Base-by-base conservation (phyloP, 129 eudicot genomes). In the Artemisia tridentata region DNA sequence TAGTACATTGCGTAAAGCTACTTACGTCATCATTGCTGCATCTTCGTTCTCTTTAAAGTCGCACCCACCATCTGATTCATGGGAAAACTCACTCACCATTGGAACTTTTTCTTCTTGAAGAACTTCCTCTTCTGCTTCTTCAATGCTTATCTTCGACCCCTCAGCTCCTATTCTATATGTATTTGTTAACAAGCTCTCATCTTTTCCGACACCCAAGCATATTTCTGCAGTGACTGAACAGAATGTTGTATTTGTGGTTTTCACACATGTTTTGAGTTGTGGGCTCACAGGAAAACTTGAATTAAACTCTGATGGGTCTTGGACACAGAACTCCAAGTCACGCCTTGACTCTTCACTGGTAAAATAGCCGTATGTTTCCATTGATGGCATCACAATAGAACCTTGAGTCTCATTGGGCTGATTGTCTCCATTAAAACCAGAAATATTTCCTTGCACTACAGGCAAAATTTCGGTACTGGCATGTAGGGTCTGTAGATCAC, bases 1-100 rank as follows among this genome's bases (percentile, higher is more conserved):
- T 10, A 51, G 45, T 38, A 38, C 18, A 16, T 74, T 63, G 80
- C 57, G 21, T 67, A 54, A 50, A 77, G 69, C 27, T 64, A 80
- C 90, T 75, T 75, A 85, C 88, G 16, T 60, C 67, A 75, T 34
- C 18, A 63, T 31, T 50, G 78, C 58, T 76, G 67, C 81, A 62
- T 69, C 79, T 51, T 72, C 62, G 69, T 56, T 63, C 19, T 67
- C 48, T 47, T 54, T 68, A 60, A 27, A 31, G 57, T 69, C 70
- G 16, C 13, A 11, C 13, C n/a, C 71, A 25, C 49, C 31, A 15
- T 76, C 68, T 19, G 52, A 20, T 57, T 67, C 75, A 67, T 72
- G 74, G 47, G 61, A 63, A 25, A 43, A 47, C 21, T 74, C 74
- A 79, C 23, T 55, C 21, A 48, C 48, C 53, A 83, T 54, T 66